Base-by-base conservation (phyloP, 2,329 filamentous ascomycete genomes). In the Penicillium aurantiogriseum region DNA sequence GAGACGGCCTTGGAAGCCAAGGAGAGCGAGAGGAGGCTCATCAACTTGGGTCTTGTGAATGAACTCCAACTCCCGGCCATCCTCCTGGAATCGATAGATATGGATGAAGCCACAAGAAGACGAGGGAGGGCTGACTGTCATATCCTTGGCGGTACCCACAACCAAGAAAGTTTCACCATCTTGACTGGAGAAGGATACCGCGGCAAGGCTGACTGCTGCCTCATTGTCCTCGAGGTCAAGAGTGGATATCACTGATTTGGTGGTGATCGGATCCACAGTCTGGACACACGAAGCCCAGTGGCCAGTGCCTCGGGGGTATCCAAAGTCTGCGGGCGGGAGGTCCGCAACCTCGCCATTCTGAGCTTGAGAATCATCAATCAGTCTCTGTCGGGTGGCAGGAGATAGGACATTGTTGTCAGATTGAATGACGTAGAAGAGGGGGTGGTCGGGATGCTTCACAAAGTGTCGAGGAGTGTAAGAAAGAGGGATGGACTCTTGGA, bases 221-320 rank as follows among this genome's bases (percentile, higher is more conserved):
- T 97, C 92, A 65, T 99, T 97, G 40, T 94, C 88, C 49, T 89
- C 88, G 0, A 99, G 77, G 58, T 97, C 88, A 42, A 97, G 80
- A 0, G 86, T 92, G 62, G 90, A 87, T 5, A 94, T 74, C 1
- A 96, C 88, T 4, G 79, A 75, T 67, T 94, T 92, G 48, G 89
- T 84, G 17, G 80, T 84, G 3, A 93, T 72, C 0, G 94, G 92
- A 69, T 99, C 94, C 19, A 99, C 83, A 21, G 97, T 85, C 68
- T 91, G 92, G 64, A 99, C 92, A 74, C 92, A 97, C 10, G 93
- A 97, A 40, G 94, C 91, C 94, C 94, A 99, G 63, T 93, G 89
- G 21, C 90, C 89, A 58, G 85, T 86, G 25, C 87, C 92, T 56
- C 88, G 86, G 10, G 94, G 90, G 68, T 97, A 91, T 2, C 94